Evolutionary conservation across 345 rosid species (phyloP), one percentile per base, ranked within the genome.

Genomic region (Gynandropsis gynandra): DNA sequence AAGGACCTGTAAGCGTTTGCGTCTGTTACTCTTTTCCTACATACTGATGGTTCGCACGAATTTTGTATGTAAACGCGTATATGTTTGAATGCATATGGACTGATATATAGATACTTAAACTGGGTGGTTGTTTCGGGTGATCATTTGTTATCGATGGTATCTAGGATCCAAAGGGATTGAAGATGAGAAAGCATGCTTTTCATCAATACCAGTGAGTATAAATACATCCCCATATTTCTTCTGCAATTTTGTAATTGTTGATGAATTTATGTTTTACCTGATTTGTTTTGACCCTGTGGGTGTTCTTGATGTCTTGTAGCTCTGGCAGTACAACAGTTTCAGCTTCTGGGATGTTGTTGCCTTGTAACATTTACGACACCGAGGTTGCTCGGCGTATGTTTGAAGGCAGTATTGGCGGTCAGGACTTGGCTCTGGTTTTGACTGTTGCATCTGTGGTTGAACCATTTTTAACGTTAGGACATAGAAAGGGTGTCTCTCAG

Each of bases 131-230:
- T n/a, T n/a, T n/a, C n/a, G n/a, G n/a, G 41, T 63, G 52, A 24
- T 37, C 24, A 12, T 4, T 1, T 42, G 9, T 2, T 32, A 8
- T 9, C 27, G 8, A 13, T 31, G 7, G 5, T 47, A 43, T 44
- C 24, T 59, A 87, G 96, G 98, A 92, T 39, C 98, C 96, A 0
- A 87, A 82, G 68, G 85, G 98, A 35, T 33, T 84, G 57, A 87
- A 92, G 86, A 84, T 92, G 98, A 71, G 89, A 58, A 77, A 74
- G 15, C 95, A 84, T 55, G 98, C 98, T 50, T 90, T 90, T 54
- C 96, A 87, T 50, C 95, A 76, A 42, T 85, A 77, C 69, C 66
- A 69, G 96, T 92, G 54, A 74, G 89, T 72, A 64, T 44, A 36
- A 13, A 6, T 1, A 46, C 17, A 14, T 0, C 1, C 16, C 2